These are phyloP conservation scores for Podila epicladia DNA, from an alignment of 192 early-diverging fungal genomes.

Conservation along the genomic window DNA sequence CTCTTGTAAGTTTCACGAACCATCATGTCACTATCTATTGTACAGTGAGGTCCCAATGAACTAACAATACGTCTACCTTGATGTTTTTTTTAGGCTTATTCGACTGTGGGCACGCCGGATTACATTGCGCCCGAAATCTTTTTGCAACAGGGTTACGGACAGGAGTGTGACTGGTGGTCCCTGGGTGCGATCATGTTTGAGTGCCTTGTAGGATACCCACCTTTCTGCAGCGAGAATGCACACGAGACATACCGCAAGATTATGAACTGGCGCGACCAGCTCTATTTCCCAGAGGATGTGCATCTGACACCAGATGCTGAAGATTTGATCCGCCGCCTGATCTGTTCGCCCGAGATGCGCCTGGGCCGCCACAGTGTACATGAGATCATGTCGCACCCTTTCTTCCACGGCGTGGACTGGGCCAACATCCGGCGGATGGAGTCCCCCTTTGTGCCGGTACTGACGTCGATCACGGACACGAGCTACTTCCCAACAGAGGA, in stretches of 20 bases:
- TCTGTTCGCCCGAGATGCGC: conserved; percentile 90
- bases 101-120: conserved; percentile 98
- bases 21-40: too few species aligned
- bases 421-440: conserved; percentile 79
- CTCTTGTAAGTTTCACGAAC: conserved; percentile 64
- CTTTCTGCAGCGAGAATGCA: conserved; percentile 95
- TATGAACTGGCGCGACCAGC: conserved; percentile 92
- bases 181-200: conserved; percentile 99
- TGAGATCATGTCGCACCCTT: conserved; percentile 93
- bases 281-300: conserved; percentile 94
- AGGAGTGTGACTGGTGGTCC: conserved; percentile 99
- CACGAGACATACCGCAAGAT: conserved; percentile 99
- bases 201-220: conserved; percentile 98
- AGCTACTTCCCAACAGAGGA: conserved; percentile 98
- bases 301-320: conserved; percentile 91
- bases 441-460: conserved; percentile 93
- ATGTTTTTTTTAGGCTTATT: conserved; percentile 75
- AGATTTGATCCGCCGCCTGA: conserved; percentile 89
- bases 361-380: conserved; percentile 79
- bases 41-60: background rate
- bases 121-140: conserved; percentile 97
- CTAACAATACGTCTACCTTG: background rate
- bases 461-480: conserved; percentile 96
- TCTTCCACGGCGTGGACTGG: conserved; percentile 97
- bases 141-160: conserved; percentile 92